Evolutionary conservation across 371 early-diverging fungal genomes (phyloP).

Genomic region (Haplosporangium sp.): DNA sequence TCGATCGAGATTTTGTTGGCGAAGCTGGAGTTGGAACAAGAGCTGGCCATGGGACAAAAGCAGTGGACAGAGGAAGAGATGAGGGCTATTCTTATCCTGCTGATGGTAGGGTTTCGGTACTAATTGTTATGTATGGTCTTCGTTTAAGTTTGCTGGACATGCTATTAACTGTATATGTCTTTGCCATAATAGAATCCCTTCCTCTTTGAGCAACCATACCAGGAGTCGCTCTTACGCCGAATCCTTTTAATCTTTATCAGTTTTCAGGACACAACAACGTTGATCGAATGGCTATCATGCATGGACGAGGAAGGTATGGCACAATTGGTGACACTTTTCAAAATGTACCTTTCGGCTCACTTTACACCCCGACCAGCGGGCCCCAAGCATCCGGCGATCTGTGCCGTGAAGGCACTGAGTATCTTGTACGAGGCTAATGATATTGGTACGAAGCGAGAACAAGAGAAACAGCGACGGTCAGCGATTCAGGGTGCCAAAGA

Average conservation of each 20-base stretch:
- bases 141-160: neutral
- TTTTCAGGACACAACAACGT: slow-evolving; percentile 42
- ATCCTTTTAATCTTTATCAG: slow-evolving; percentile 57
- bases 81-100: slow-evolving; percentile 57
- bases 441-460: slow-evolving; percentile 25
- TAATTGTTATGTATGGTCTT: neutral
- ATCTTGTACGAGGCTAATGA: slow-evolving; percentile 68
- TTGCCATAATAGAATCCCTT: slow-evolving; percentile 60
- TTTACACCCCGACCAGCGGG: slow-evolving; percentile 53
- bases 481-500: slow-evolving; percentile 22
- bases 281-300: slow-evolving; percentile 62
- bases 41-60: slow-evolving; percentile 7
- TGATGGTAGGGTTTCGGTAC: slow-evolving; percentile 61
- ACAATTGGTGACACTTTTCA: slow-evolving; percentile 42
- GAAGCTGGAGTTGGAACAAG: slow-evolving; percentile 59
- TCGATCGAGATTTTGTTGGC: slow-evolving; percentile 68
- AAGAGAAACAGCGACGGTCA: slow-evolving; percentile 17
- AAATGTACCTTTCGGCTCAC: slow-evolving; percentile 52
- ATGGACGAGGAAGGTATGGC: slow-evolving; percentile 52
- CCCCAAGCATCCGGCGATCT: slow-evolving; percentile 69
- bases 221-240: slow-evolving; percentile 61
- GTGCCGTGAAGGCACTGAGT: slow-evolving; percentile 69
- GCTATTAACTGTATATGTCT: no score
- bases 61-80: slow-evolving; percentile 49
- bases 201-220: slow-evolving; percentile 57